Percentiles rank a stretch among this genome's conserved stretches.
These are phyloP conservation scores for Calonectria ilicicola DNA, from an alignment of 2,329 filamentous ascomycete species.

Conservation along the genomic window DNA sequence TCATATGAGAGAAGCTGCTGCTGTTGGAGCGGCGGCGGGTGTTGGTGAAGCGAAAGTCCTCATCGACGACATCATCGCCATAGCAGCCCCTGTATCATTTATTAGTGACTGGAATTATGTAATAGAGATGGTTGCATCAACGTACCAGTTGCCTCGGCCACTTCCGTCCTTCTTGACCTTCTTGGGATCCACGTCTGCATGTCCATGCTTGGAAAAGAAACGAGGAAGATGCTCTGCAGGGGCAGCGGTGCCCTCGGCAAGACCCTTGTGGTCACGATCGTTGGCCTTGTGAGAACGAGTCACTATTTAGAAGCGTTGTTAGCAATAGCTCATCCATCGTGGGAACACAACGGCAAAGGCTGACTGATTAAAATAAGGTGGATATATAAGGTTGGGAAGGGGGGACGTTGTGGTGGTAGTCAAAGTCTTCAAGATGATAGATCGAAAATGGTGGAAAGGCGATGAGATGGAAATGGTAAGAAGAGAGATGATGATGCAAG, in stretches of 20 bases:
- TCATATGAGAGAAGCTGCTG: conserved; percentile 77
- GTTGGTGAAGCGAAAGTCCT: conserved; percentile 85
- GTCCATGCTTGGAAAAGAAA: conserved; percentile 92
- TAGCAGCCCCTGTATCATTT: conserved; percentile 75
- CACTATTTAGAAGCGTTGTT: conserved; percentile 68
- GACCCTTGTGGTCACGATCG: conserved; percentile 88
- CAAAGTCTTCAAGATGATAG: conserved; percentile 16
- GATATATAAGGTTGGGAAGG: not conserved
- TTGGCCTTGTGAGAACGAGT: conserved; percentile 97
- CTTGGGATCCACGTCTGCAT: conserved; percentile 84
- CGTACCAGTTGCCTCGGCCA: conserved; percentile 95
- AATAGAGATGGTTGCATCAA: conserved; percentile 6
- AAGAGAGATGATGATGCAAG: conserved; percentile 33
- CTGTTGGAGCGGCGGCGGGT: conserved; percentile 93
- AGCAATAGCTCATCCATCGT: conserved; percentile 20
- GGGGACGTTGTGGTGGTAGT: not conserved
- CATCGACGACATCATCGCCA: conserved; percentile 87
- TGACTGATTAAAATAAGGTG: conserved; percentile 28
- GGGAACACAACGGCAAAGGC: not conserved
- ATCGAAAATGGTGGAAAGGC: conserved; percentile 16
- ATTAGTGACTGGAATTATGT: conserved; percentile 29
- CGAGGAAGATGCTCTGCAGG: conserved; percentile 83
- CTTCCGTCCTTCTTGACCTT: conserved; percentile 97
- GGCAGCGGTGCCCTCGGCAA: conserved; percentile 78
- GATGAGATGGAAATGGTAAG: conserved; percentile 11